These are phyloP conservation scores for Lichtheimia corymbifera DNA, from an alignment of 371 early-diverging fungal genomes.

Conservation along the genomic window DNA sequence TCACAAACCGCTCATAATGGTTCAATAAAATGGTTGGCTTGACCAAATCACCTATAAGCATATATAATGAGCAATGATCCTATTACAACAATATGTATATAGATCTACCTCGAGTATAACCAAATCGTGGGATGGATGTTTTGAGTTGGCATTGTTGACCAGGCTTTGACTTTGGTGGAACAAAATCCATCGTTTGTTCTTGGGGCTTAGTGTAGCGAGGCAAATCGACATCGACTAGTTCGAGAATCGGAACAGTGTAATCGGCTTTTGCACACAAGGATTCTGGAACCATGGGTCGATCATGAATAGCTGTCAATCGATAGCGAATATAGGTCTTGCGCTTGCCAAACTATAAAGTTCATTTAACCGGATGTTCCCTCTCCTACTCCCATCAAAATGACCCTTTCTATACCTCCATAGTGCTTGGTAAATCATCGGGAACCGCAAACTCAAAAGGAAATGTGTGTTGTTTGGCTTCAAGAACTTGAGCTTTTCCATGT, in stretches of 20 bases:
- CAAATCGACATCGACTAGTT: constrained; percentile 38
- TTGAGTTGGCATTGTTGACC: constrained; percentile 31
- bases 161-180: constrained; percentile 20
- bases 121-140: constrained; percentile 41
- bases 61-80: background rate
- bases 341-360: constrained; percentile 17
- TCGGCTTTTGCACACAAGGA: constrained; percentile 41
- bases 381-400: background rate
- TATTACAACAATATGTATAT: background rate
- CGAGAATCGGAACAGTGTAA: constrained; percentile 41
- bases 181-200: constrained; percentile 28
- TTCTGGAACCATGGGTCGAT: constrained; percentile 45
- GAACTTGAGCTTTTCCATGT: constrained; percentile 15
- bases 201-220: constrained; percentile 27
- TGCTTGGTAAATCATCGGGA: constrained; percentile 46
- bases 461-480: constrained; percentile 38
- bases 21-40: constrained; percentile 32
- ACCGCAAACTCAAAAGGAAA: constrained; percentile 47
- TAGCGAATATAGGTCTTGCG: constrained; percentile 42
- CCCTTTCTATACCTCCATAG: constrained; percentile 39
- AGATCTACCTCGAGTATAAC: constrained; percentile 47
- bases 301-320: constrained; percentile 35
- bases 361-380: background rate
- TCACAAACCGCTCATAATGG: constrained; percentile 32
- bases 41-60: constrained; percentile 41